Evolutionary conservation across 2,329 filamentous ascomycete species (phyloP).

Genomic region (Fusarium staphyleae): DNA sequence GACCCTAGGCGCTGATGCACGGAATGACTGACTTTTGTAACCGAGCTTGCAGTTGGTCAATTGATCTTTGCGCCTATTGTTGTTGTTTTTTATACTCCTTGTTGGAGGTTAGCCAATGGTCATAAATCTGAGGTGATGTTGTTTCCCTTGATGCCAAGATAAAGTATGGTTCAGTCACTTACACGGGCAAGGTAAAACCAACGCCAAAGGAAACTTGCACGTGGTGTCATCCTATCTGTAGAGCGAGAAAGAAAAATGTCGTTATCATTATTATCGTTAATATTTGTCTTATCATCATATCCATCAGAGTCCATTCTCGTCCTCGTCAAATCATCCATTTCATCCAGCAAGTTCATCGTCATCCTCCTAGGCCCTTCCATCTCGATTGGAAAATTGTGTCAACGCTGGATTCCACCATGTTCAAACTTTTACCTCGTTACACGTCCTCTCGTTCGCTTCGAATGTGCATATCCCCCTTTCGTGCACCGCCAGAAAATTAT

Average conservation of each 20-base stretch:
- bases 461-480: background rate
- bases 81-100: too few relatives aligned
- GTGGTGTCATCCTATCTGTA: background rate
- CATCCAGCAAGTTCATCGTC: slow-evolving; percentile 20
- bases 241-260: slow-evolving; percentile 24
- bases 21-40: background rate
- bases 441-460: slow-evolving; percentile 8
- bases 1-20: slow-evolving; percentile 8
- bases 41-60: too few relatives aligned
- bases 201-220: background rate
- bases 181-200: background rate
- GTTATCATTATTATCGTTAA: slow-evolving; percentile 41
- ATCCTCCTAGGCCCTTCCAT: slow-evolving; percentile 19
- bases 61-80: too few relatives aligned
- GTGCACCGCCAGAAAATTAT: background rate
- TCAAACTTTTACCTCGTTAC: slow-evolving; percentile 23
- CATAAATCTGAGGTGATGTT: too few relatives aligned
- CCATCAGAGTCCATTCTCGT: slow-evolving; percentile 24
- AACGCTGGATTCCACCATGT: slow-evolving; percentile 34
- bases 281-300: slow-evolving; percentile 38
- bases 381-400: slow-evolving; percentile 19
- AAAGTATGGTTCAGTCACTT: background rate
- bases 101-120: too few relatives aligned
- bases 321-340: slow-evolving; percentile 27
- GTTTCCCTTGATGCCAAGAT: too few relatives aligned